Evolutionary conservation across 2,329 filamentous ascomycete genomes (phyloP).

Genomic region (Aureobasidium sp.): DNA sequence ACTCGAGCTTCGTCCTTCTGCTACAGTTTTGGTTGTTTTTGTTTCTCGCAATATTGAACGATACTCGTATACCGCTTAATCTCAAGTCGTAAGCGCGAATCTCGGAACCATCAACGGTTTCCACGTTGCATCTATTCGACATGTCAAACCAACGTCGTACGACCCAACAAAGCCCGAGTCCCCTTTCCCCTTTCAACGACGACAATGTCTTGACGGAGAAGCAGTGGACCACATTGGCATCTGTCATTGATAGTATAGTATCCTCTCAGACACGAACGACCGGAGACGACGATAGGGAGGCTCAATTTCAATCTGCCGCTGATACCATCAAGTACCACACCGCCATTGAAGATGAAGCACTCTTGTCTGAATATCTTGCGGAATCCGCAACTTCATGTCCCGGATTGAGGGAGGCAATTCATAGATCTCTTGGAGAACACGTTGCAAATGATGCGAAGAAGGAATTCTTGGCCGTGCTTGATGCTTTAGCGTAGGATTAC

Average conservation of each 20-base stretch:
- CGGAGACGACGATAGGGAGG: background rate
- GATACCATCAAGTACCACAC: constrained; percentile 33
- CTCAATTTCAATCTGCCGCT: constrained; percentile 34
- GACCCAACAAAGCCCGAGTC: constrained; percentile 20
- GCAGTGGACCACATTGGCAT: constrained; percentile 54
- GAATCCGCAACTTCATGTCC: constrained; percentile 40
- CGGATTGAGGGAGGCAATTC: constrained; percentile 46
- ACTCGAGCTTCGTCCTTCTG: background rate
- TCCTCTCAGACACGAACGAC: constrained; percentile 37
- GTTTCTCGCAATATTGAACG: constrained; percentile 1
- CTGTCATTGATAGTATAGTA: constrained; percentile 52
- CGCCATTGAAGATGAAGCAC: constrained; percentile 33
- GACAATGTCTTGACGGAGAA: constrained; percentile 44
- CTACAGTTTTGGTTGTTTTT: constrained; percentile 11
- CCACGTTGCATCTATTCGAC: constrained; percentile 11
- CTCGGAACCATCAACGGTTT: constrained; percentile 2
- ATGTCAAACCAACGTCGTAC: constrained; percentile 12
- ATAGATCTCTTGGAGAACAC: constrained; percentile 42
- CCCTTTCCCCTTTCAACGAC: constrained; percentile 42
- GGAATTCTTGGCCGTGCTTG: constrained; percentile 33
- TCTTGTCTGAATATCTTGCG: constrained; percentile 25
- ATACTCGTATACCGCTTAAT: constrained; percentile 7
- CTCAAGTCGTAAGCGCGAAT: background rate
- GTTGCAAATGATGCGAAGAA: constrained; percentile 44
- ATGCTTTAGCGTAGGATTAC: background rate